Base-by-base conservation (phyloP, 2,329 filamentous ascomycete genomes). In the Fonsecaea nubica region DNA sequence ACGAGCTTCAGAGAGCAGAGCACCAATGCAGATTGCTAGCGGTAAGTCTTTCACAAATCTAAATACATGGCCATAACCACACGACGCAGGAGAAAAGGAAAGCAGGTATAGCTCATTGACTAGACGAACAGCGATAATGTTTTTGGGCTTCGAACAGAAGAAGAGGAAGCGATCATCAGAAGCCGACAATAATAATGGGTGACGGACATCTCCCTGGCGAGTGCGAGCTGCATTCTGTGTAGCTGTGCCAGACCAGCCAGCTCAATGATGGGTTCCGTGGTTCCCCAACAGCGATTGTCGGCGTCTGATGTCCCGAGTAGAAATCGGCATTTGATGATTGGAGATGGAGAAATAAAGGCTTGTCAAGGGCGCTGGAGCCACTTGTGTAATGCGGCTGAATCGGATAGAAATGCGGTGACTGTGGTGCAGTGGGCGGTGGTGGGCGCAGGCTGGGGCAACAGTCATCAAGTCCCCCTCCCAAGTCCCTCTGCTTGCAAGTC, bases 341-440 rank as follows among this genome's bases (percentile, higher is more conserved):
- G 45, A 25, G 45, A 50, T 38, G 25, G 36, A 38, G 36, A 38
- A 3, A 3, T 13, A 18, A 13, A 13, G 33, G 33, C 33, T 35
- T 35, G 33, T 35, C 33, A 35, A 7, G 35, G 35, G 7, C 7
- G 35, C 35, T 6, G 35, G 10, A 4, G 35, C 35, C 35, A 8
- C 7, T 36, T 36, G 7, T 12, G 35, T 2, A 25, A 13, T 38
- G 42, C 12, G 42, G 42, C 4, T 45, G 15, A 10, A 13, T 50
- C 57, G 57, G 57, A 13, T 45, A 59, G 57, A 59, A 59, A 25
- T 33, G 56, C 56, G 56, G 40, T 25, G 55, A 13, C 35, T 3
- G 38, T 13, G 10, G 38, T 36, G 35, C 35, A 3, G 35, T 36
- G 35, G 35, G 3, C 35, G 35, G 3, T 25, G 21, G 21, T 25